Base-by-base conservation (phyloP, 2,329 filamentous ascomycete species). In the Sarocladiaceae sp. region DNA sequence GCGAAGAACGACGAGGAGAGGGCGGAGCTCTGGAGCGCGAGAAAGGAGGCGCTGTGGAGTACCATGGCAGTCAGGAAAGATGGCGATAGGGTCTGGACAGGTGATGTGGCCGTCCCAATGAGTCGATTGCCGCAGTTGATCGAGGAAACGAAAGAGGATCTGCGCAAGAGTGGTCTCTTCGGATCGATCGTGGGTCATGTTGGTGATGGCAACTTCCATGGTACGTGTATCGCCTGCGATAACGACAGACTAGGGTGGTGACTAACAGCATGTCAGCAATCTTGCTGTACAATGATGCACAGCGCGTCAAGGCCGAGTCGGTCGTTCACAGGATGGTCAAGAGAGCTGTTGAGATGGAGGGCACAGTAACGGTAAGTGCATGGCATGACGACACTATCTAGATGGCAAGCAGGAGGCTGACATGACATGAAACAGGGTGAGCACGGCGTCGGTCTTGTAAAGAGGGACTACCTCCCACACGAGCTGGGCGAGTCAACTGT, bases 241-340 rank as follows among this genome's bases (percentile, higher is more conserved):
- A 9, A 9, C 15, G 24, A 20, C 26, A 10, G 26, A 19, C 9
- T 24, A 2, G 11, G 11, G 23, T n/a, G 3, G 15, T 42, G 50
- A 42, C 52, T 58, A 43, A 59, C 40, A 2, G 13, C 10, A 16
- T 3, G 4, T 3, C 32, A 73, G 69, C 75, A 6, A 78, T 80
- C 43, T 57, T 81, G 15, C 57, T 78, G 6, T 80, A 77, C 57
- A 83, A 80, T 46, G 77, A 85, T n/a, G 66, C 72, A 18, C 80
- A 91, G 61, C 75, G 82, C 51, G 65, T 71, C 47, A 73, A 76
- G 45, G 83, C 84, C 2, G 83, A 88, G 56, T 73, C 74, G 32
- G 68, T 91, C 20, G 84, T 93, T 20, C 85, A 90, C 59, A 74
- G 80, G 47, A 93, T 93, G 88, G 85, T 91, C 45, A 89, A 90